Evolutionary conservation across 257 asterid genomes (phyloP).

Genomic region (Fraxinus americana): DNA sequence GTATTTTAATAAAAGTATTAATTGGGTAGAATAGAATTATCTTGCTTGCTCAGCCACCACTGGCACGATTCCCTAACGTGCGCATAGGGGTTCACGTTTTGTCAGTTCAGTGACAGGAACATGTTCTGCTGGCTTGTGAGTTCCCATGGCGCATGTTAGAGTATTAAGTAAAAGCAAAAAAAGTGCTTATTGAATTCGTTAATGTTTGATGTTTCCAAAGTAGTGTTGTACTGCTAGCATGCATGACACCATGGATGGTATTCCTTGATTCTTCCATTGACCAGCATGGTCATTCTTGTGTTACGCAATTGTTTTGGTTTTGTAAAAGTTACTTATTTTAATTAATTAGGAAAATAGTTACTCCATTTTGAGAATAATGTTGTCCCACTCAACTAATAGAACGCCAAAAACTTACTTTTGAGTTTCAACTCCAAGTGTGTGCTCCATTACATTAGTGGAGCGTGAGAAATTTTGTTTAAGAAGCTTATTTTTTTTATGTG

Average conservation of each 20-base stretch:
- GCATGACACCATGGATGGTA: slow-evolving; percentile 49
- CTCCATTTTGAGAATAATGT: background rate
- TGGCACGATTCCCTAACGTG: slow-evolving; percentile 58
- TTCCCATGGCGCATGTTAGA: slow-evolving; percentile 50
- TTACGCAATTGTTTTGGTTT: slow-evolving; percentile 13
- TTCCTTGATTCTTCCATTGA: slow-evolving; percentile 47
- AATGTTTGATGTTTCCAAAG: slow-evolving; percentile 38
- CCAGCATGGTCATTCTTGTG: slow-evolving; percentile 39
- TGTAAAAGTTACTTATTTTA: background rate
- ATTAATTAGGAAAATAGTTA: background rate
- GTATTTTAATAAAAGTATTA: background rate
- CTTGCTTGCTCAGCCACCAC: background rate
- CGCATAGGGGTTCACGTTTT: slow-evolving; percentile 55
- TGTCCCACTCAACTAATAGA: background rate
- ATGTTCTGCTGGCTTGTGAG: slow-evolving; percentile 49
- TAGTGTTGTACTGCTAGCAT: slow-evolving; percentile 30
- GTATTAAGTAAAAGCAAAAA: background rate
- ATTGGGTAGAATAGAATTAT: too few species aligned
- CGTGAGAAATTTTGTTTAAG: background rate
- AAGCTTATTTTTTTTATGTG: background rate
- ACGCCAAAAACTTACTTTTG: slow-evolving; percentile 14
- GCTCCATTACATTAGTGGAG: slow-evolving; percentile 7
- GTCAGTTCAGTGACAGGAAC: slow-evolving; percentile 67
- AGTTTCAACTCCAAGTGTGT: background rate
- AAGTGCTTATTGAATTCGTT: slow-evolving; percentile 29